Base-by-base conservation (phyloP, 164 flowering plant genomes). In the Tetrastigma voinierianum region DNA sequence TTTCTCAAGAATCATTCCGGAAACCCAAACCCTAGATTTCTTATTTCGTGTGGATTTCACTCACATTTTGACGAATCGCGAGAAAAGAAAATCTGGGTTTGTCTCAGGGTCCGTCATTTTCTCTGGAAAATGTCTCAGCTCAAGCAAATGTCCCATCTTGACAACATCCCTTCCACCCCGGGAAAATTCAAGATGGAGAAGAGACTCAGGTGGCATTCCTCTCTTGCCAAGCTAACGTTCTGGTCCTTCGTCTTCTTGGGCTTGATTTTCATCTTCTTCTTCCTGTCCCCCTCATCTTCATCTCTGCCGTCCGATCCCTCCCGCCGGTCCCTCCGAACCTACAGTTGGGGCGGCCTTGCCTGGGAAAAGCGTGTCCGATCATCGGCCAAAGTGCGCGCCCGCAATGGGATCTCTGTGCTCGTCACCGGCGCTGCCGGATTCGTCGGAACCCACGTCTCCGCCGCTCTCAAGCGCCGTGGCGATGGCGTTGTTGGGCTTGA, bases 381-480 rank as follows among this genome's bases (percentile, higher is more conserved):
- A 51, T 89, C 97, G 1, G 90, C 96, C 19, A 72, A 82, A 10
- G 72, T 84, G 56, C 85, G 94, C 6, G 72, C 89, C 15, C 65
- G 76, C 0, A 75, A 77, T 48, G 97, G 94, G 15, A 46, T 85
- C 20, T 84, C 88, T 2, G 98, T 93, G 0, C 76, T 93, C 24
- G 98, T 93, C 45, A 93, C 98, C 8, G 98, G 98, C 4, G 96
- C 98, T 5, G 96, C 96, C 19, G 98, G 98, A 1, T 93, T 93
- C 58, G 96, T 93, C 2, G 98, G 98, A 0, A 84, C 89, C 44
- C 98, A 93, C 53, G 96, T 89, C 24, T 84, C 93, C 1, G 62
- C 82, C 9, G 93, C 96, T 0, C 82, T 93, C 19, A 89, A 89
- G 65, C 81, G 89, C 53, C 82, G 98, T 0, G 98, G 98, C 2